Conservation (phyloP, 495 filamentous ascomycete species). For the Bacidia gigantensis region DNA sequence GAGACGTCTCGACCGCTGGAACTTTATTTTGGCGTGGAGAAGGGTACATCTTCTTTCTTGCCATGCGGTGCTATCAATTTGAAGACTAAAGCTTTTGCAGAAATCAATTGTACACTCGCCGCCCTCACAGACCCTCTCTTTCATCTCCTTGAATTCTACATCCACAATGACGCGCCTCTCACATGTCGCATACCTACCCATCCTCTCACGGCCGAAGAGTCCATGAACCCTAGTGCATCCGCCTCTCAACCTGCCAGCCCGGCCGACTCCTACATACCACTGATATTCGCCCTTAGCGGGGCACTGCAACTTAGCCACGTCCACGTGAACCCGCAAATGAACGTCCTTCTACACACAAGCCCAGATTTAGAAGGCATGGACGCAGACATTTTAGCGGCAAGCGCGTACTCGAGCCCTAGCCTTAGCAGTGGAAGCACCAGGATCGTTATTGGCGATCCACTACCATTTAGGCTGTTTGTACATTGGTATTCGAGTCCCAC, state of each 20-base stretch:
- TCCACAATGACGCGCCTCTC: constrained; percentile 89
- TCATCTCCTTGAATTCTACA: constrained; percentile 97
- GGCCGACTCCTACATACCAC: constrained; percentile 41
- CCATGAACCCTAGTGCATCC: constrained; percentile 10
- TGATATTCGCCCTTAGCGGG: constrained; percentile 77
- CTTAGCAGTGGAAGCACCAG: constrained; percentile 41
- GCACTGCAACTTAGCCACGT: constrained; percentile 80
- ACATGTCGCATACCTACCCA: constrained; percentile 80
- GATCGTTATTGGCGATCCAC: constrained; percentile 72
- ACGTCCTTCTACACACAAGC: constrained; percentile 70
- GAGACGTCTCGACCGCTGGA: constrained; percentile 73
- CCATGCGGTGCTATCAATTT: not conserved
- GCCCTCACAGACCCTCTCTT: constrained; percentile 79
- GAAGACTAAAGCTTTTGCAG: constrained; percentile 26
- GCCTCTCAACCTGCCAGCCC: constrained; percentile 18
- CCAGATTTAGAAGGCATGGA: constrained; percentile 30
- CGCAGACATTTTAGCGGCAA: constrained; percentile 65
- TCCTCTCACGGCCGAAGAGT: constrained; percentile 33
- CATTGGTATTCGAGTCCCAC: constrained; percentile 50
- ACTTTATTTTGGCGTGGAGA: constrained; percentile 71
- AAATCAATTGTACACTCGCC: constrained; percentile 84
- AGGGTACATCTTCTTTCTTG: constrained; percentile 18
- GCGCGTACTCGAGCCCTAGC: constrained; percentile 72
- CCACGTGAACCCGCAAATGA: constrained; percentile 79
- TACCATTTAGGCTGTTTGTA: constrained; percentile 68